Conservation (phyloP, 2,329 filamentous ascomycete genomes). For the Aspergillus uvarum region DNA sequence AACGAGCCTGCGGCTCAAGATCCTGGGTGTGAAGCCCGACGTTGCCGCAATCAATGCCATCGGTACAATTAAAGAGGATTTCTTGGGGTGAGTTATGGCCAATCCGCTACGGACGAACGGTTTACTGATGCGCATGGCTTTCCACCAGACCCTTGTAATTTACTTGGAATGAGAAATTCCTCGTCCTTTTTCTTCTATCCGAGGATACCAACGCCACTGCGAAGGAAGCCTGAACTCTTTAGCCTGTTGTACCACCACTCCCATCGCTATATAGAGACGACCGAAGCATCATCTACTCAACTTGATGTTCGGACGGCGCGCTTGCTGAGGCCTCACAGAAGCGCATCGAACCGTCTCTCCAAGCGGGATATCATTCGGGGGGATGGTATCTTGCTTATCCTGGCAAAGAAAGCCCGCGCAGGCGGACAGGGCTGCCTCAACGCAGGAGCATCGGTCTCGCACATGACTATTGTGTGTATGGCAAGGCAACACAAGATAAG, state of each 20-base stretch:
- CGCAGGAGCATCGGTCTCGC: neutral
- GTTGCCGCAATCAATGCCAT: conserved; percentile 96
- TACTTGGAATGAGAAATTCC: conserved; percentile 22
- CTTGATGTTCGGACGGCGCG: neutral
- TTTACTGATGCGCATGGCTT: conserved; percentile 14
- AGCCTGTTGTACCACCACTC: neutral
- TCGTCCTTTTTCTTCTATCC: conserved; percentile 9
- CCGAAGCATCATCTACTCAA: neutral
- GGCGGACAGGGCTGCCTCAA: conserved; percentile 6
- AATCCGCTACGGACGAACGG: neutral
- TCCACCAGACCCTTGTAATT: conserved; percentile 32
- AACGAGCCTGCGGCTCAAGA: conserved; percentile 88
- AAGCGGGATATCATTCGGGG: neutral
- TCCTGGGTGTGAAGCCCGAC: conserved; percentile 90
- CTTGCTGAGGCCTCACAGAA: neutral
- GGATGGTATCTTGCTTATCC: conserved; percentile 4
- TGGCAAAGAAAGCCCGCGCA: conserved; percentile 4
- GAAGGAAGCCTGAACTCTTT: neutral
- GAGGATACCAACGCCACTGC: conserved; percentile 19
- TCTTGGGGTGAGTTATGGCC: conserved; percentile 43
- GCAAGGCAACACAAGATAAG: conserved; percentile 1
- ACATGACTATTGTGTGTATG: neutral
- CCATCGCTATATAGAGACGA: neutral
- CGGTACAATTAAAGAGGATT: conserved; percentile 86
- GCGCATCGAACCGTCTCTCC: neutral